Evolutionary conservation across 2,329 filamentous ascomycete genomes (phyloP).

Genomic region (Neophaeococcomyces aloes): DNA sequence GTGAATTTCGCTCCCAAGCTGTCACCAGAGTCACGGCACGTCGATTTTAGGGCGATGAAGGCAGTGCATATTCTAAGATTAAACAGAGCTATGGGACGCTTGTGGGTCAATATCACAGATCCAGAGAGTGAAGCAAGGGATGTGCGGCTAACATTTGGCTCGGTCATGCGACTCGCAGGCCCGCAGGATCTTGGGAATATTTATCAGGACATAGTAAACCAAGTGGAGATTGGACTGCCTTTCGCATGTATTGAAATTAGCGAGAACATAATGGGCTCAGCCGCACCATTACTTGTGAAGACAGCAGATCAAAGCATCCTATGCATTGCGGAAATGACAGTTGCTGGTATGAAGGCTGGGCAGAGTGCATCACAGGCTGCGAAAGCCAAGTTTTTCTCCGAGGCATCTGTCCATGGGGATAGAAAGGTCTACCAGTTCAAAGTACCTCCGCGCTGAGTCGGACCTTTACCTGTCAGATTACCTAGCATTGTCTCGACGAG

Average conservation of each 20-base stretch:
- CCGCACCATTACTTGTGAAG: constrained; percentile 31
- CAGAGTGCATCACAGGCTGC: constrained; percentile 12
- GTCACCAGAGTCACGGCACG: constrained; percentile 48
- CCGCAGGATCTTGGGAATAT: constrained; percentile 11
- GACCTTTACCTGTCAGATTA: not conserved
- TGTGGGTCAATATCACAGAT: constrained; percentile 14
- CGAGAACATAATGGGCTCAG: constrained; percentile 24
- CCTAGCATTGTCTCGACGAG: not conserved
- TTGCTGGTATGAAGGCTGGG: constrained; percentile 10
- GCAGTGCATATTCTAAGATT: constrained; percentile 44
- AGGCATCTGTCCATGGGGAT: constrained; percentile 7
- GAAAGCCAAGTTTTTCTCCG: constrained; percentile 11
- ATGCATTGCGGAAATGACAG: constrained; percentile 13
- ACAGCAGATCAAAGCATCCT: constrained; percentile 2
- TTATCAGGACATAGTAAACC: constrained; percentile 2
- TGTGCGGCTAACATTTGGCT: constrained; percentile 2
- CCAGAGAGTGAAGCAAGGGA: not conserved
- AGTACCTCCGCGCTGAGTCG: constrained; percentile 4
- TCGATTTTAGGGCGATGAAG: constrained; percentile 50
- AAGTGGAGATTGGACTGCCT: constrained; percentile 25
- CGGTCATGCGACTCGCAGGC: constrained; percentile 9
- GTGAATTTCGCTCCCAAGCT: constrained; percentile 62
- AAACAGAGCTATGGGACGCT: constrained; percentile 14
- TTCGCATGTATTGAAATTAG: constrained; percentile 28
- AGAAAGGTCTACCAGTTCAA: constrained; percentile 13